A percentile compares a stretch with the other conserved stretches of the same genome.
Conservation (phyloP, 331 rosid genomes). For the Pyracantha coccinea region DNA sequence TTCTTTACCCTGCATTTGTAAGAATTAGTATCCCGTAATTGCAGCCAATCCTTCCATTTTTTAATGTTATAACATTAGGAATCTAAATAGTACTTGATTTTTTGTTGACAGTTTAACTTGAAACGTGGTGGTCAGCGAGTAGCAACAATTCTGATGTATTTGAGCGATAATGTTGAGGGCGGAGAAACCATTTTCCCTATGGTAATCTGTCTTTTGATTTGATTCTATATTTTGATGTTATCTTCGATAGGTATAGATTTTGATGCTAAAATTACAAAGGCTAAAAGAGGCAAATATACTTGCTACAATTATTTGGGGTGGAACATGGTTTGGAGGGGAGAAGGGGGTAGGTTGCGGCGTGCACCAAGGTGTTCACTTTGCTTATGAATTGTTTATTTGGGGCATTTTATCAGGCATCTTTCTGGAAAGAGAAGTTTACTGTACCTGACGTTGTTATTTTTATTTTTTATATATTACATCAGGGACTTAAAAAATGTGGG, state of each 20-base stretch:
- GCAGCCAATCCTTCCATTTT: conserved; percentile 6
- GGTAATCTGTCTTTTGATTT: conserved; percentile 38
- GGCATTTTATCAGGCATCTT: too few species aligned
- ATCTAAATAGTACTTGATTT: background rate
- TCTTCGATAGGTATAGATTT: background rate
- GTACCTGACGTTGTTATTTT: background rate
- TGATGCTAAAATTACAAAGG: background rate
- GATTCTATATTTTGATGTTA: conserved; percentile 10
- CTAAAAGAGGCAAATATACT: background rate
- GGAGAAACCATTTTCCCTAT: conserved; percentile 95
- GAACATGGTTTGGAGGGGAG: background rate
- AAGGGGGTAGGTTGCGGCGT: background rate
- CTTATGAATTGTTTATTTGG: background rate
- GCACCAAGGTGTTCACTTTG: background rate
- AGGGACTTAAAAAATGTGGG: background rate
- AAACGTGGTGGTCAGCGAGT: conserved; percentile 98
- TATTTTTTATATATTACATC: background rate
- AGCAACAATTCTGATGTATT: conserved; percentile 91
- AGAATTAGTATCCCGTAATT: conserved; percentile 8
- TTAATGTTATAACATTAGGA: background rate
- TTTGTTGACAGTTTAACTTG: conserved; percentile 66
- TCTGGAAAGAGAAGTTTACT: too few species aligned
- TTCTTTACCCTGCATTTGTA: background rate
- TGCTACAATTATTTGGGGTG: background rate
- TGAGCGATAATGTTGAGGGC: conserved; percentile 87